Conservation (phyloP, 768 basidiomycete genomes). For the Dendrothele bispora region DNA sequence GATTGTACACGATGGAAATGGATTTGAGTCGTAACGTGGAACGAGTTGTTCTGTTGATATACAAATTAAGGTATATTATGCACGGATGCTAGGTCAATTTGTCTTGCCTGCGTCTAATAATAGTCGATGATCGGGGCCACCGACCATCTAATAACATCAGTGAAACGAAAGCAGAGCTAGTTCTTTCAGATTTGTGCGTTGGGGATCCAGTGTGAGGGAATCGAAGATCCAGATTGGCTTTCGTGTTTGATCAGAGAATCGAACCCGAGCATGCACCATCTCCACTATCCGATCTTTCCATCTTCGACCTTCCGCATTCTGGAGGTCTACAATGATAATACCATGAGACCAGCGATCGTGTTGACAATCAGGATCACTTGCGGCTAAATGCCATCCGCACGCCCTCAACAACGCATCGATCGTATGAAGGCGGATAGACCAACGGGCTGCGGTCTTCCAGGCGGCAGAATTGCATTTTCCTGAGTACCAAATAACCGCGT, state of each 20-base stretch:
- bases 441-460: neutral
- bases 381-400: constrained; percentile 2
- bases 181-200: too few relatives aligned
- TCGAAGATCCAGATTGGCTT: constrained; percentile 2
- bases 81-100: too few relatives aligned
- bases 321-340: constrained; percentile 1
- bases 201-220: too few relatives aligned
- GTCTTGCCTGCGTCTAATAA: too few relatives aligned
- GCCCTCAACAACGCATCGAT: constrained; percentile 1
- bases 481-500: constrained; percentile 1
- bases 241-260: neutral
- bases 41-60: too few relatives aligned
- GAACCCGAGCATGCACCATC: neutral
- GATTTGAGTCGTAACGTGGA: too few relatives aligned
- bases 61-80: too few relatives aligned
- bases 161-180: too few relatives aligned
- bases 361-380: too few relatives aligned
- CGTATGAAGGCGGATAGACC: neutral
- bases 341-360: neutral
- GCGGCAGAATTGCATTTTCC: neutral
- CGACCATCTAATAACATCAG: too few relatives aligned
- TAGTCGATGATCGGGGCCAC: too few relatives aligned
- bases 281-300: neutral
- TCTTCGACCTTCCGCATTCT: neutral
- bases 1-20: too few relatives aligned